Evolutionary conservation across 352 stramenopile species (phyloP).

Genomic region (Phytophthora cryptogea): DNA sequence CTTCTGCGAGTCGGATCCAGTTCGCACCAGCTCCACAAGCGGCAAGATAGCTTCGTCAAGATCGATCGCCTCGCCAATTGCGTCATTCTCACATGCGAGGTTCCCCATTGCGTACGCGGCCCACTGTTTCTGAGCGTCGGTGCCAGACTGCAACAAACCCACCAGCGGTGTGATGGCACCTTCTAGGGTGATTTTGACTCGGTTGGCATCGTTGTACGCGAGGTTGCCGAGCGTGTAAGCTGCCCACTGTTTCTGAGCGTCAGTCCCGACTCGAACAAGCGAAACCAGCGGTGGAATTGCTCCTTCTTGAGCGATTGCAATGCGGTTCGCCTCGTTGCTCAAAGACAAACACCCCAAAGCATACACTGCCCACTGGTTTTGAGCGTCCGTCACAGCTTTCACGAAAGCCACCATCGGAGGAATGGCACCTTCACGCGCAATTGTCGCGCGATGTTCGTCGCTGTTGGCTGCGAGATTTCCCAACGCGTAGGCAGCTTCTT

Average conservation of each 20-base stretch:
- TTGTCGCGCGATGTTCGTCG: constrained; percentile 14
- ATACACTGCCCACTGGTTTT: constrained; percentile 32
- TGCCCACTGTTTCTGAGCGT: constrained; percentile 25
- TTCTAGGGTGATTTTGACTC: constrained; percentile 14
- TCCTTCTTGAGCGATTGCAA: constrained; percentile 26
- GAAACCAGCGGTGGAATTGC: constrained; percentile 16
- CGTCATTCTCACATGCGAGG: constrained; percentile 22
- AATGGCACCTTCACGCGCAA: constrained; percentile 25
- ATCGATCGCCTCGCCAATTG: background rate
- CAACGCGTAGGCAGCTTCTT: constrained; percentile 21
- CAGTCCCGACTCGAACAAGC: constrained; percentile 8
- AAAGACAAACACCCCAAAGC: constrained; percentile 17
- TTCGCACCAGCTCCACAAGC: constrained; percentile 21
- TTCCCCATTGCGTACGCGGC: constrained; percentile 24
- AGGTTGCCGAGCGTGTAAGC: constrained; percentile 26
- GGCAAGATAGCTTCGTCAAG: constrained; percentile 23
- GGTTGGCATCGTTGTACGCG: constrained; percentile 24
- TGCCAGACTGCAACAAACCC: constrained; percentile 14
- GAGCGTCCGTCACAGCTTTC: constrained; percentile 18
- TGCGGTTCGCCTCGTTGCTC: constrained; percentile 24
- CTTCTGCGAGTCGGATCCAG: constrained; percentile 20
- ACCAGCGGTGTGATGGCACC: constrained; percentile 18
- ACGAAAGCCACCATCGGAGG: constrained; percentile 27
- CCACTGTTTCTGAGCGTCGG: constrained; percentile 22
- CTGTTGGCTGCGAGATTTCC: constrained; percentile 21